phyloP scores from a whole-genome alignment of 2,329 filamentous ascomycete species.

The Alternaria burnsii region DNA sequence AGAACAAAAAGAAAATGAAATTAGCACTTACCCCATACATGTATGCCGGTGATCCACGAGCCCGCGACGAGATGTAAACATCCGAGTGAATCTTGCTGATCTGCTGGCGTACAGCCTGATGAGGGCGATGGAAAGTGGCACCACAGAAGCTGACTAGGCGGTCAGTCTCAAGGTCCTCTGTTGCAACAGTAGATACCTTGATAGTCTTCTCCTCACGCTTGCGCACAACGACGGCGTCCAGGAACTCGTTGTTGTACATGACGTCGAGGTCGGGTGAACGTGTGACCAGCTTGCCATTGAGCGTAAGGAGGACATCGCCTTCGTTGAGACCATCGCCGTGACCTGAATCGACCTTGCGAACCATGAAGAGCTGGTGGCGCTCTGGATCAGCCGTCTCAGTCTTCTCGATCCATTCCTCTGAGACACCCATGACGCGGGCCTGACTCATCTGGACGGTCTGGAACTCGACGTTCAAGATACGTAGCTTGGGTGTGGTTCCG shows the following conservation, averaged over 20 bases:
- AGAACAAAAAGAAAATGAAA: conserved; percentile 51
- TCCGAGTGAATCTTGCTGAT: conserved; percentile 96
- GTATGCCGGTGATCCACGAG: conserved; percentile 48
- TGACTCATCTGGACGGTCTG: conserved; percentile 97
- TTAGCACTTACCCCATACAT: conserved; percentile 46
- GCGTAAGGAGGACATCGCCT: conserved; percentile 88
- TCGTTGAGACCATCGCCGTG: conserved; percentile 75
- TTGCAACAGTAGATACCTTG: conserved; percentile 83
- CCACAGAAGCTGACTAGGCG: conserved; percentile 95
- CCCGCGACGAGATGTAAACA: conserved; percentile 88
- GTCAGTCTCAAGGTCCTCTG: conserved; percentile 90
- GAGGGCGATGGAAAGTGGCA: conserved; percentile 88
- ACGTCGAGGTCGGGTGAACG: conserved; percentile 91
- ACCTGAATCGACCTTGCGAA: conserved; percentile 82
- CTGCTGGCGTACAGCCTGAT: conserved; percentile 95
- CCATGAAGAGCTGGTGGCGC: conserved; percentile 97
- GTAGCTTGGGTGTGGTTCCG: conserved; percentile 79
- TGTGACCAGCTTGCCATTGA: conserved; percentile 93
- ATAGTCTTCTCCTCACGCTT: conserved; percentile 81
- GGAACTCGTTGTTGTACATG: conserved; percentile 88
- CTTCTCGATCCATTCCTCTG: conserved; percentile 92
- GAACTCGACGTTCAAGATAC: conserved; percentile 93
- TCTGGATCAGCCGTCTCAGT: conserved; percentile 89
- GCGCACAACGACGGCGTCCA: conserved; percentile 87
- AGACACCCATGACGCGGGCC: conserved; percentile 95